phyloP scores from a whole-genome alignment of 768 basidiomycete genomes.

The Amyloporia xantha region DNA sequence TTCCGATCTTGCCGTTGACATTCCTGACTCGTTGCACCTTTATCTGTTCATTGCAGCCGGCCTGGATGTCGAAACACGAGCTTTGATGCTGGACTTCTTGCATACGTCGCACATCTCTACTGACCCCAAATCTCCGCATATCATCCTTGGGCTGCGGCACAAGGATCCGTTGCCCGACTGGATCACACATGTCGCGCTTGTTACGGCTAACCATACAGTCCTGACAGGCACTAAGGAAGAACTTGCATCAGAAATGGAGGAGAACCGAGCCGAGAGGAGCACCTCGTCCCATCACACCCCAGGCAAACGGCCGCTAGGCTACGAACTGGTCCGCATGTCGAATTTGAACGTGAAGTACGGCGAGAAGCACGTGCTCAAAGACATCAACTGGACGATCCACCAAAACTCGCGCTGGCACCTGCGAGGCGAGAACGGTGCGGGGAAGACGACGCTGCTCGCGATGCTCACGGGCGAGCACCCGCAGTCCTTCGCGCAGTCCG shows the following conservation, averaged over 20 bases:
- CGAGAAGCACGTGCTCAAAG: conserved; percentile 57
- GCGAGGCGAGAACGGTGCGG: conserved; percentile 86
- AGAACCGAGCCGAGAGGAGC: background rate
- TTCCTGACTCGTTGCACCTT: background rate
- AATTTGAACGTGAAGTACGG: conserved; percentile 70
- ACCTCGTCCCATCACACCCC: background rate
- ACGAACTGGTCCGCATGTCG: conserved; percentile 52
- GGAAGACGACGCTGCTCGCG: conserved; percentile 91
- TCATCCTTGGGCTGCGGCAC: conserved; percentile 58
- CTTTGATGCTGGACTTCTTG: conserved; percentile 48
- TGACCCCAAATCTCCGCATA: conserved; percentile 37
- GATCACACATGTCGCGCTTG: conserved; percentile 61
- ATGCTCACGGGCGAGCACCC: conserved; percentile 93
- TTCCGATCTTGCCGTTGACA: background rate
- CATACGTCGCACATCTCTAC: conserved; percentile 32
- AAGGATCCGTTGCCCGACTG: conserved; percentile 72
- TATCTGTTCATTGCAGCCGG: conserved; percentile 47
- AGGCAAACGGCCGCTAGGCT: conserved; percentile 17
- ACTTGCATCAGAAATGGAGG: conserved; percentile 26
- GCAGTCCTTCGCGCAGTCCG: conserved; percentile 75
- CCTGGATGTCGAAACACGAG: conserved; percentile 58
- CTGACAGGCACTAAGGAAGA: conserved; percentile 44
- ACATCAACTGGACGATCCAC: conserved; percentile 77
- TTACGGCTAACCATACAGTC: conserved; percentile 39
- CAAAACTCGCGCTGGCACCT: conserved; percentile 88